A percentile compares a stretch with the other conserved stretches of the same genome.
Conservation (phyloP, 1,284 basidiomycete genomes). For the Rhodofomes roseus region DNA sequence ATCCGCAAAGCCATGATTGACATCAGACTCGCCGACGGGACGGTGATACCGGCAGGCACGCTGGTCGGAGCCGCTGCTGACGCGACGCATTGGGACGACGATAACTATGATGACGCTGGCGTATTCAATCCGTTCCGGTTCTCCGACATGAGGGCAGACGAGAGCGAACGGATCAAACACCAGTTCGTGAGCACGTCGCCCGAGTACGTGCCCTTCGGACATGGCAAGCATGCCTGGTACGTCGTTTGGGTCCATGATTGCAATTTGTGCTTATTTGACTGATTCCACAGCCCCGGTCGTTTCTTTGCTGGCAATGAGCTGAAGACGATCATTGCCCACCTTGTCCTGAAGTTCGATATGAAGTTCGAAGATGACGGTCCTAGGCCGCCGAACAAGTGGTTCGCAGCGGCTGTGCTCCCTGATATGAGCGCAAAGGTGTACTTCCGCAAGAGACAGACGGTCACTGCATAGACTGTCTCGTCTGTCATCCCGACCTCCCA, state of each 20-base stretch:
- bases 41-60: constrained; percentile 38
- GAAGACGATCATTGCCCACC: constrained; percentile 41
- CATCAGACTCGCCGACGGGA: constrained; percentile 40
- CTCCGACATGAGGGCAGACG: constrained; percentile 32
- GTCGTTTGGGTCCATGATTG: constrained; percentile 1
- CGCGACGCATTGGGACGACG: constrained; percentile 36
- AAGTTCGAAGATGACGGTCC: constrained; percentile 30
- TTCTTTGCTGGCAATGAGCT: constrained; percentile 45
- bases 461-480: background rate
- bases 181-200: constrained; percentile 20
- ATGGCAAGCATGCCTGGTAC: constrained; percentile 25
- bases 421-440: constrained; percentile 11
- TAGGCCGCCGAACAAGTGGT: constrained; percentile 19
- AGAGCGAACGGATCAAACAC: constrained; percentile 17
- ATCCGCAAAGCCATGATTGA: constrained; percentile 28
- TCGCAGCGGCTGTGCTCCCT: constrained; percentile 11
- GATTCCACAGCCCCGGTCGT: constrained; percentile 33
- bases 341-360: constrained; percentile 43
- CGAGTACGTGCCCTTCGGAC: constrained; percentile 25
- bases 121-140: constrained; percentile 44
- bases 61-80: constrained; percentile 36
- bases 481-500: background rate
- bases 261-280: background rate
- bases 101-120: constrained; percentile 35
- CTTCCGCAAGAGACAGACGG: constrained; percentile 17